phyloP scores from a whole-genome alignment of 768 basidiomycete genomes.

The Coprinopsis sp. region DNA sequence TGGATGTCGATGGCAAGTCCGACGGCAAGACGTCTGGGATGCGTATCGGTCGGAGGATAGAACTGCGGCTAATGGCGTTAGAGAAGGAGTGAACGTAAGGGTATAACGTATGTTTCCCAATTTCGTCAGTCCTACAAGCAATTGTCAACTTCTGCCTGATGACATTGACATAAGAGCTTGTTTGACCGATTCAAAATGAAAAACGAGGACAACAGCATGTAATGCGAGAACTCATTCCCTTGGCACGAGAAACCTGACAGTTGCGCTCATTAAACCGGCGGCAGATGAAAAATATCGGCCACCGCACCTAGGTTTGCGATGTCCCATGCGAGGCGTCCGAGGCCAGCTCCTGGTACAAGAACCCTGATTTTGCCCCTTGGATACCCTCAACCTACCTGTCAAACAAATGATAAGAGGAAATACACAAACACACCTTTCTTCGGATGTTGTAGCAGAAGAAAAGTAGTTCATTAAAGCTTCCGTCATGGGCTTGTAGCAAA shows the following conservation, averaged over 20 bases:
- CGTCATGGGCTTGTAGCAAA: constrained; percentile 78
- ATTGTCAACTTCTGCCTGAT: too few species aligned
- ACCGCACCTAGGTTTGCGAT: constrained; percentile 70
- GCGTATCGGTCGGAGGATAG: constrained; percentile 60
- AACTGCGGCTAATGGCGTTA: constrained; percentile 55
- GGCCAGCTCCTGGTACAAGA: constrained; percentile 85
- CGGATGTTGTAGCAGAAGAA: constrained; percentile 39
- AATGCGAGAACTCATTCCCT: constrained; percentile 94
- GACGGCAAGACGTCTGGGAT: constrained; percentile 87
- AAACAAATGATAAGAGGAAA: constrained; percentile 2
- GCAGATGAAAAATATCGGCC: neutral
- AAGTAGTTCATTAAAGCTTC: constrained; percentile 68
- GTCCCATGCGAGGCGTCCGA: constrained; percentile 87
- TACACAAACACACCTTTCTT: constrained; percentile 45
- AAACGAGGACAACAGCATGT: constrained; percentile 88
- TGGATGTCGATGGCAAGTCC: constrained; percentile 54
- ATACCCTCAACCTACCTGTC: constrained; percentile 6
- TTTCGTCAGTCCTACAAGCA: constrained; percentile 51
- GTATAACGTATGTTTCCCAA: constrained; percentile 72
- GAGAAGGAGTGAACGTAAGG: constrained; percentile 94
- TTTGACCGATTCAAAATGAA: constrained; percentile 81
- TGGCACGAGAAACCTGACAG: constrained; percentile 87
- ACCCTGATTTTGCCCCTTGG: constrained; percentile 59
- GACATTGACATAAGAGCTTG: neutral
- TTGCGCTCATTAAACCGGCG: constrained; percentile 4